Conservation (phyloP, 805 yeast species). For the Wickerhamomyces bovis region DNA sequence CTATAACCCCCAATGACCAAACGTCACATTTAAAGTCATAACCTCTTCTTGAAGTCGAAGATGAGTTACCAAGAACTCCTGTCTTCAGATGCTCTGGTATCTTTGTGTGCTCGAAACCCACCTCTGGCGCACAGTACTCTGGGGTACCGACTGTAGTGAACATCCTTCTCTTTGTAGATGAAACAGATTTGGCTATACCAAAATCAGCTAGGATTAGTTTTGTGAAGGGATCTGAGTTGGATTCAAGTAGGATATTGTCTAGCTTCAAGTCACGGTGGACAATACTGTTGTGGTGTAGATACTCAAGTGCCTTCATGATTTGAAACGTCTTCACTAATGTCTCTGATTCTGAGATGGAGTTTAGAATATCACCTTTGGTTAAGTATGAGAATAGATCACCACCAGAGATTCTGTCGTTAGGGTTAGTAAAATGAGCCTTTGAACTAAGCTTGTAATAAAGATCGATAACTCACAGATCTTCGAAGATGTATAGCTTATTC, state of each 20-base stretch:
- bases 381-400: conserved; percentile 56
- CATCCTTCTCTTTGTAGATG: conserved; percentile 31
- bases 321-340: conserved; percentile 49
- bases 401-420: conserved; percentile 33
- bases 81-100: conserved; percentile 21
- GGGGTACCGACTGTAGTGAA: conserved; percentile 56
- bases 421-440: conserved; percentile 4
- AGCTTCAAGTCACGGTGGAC: conserved; percentile 53
- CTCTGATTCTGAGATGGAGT: conserved; percentile 48
- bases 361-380: conserved; percentile 33
- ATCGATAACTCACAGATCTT: conserved; percentile 36
- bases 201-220: conserved; percentile 61
- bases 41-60: conserved; percentile 24
- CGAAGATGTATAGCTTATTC: conserved; percentile 37
- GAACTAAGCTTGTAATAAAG: too few relatives aligned
- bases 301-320: conserved; percentile 47
- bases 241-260: conserved; percentile 54
- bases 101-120: conserved; percentile 38
- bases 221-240: conserved; percentile 43
- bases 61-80: conserved; percentile 20
- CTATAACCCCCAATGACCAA: conserved; percentile 64
- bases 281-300: conserved; percentile 48
- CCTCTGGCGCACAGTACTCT: conserved; percentile 71
- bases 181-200: conserved; percentile 44
- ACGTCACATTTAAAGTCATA: conserved; percentile 56